Evolutionary conservation across 441 rosid species (phyloP), one percentile per base, ranked within the genome.

Genomic region (Dalechampia spathulata): DNA sequence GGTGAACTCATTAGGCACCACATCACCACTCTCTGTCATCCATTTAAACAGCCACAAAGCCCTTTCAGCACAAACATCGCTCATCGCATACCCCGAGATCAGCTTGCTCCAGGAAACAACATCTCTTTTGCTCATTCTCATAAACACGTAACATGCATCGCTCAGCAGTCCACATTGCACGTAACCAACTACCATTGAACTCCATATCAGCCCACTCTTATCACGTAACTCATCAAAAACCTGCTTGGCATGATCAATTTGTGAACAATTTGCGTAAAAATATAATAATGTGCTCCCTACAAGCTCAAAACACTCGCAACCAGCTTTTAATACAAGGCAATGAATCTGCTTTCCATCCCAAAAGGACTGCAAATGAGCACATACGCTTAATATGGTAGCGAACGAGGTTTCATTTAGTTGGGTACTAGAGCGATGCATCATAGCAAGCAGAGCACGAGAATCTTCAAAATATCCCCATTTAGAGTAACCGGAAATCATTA

Each of bases 1-100:
- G 11, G 81, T 79, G 52, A 69, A 79, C 63, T 77, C 88, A 57
- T 79, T 75, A 9, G 83, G 88, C 32, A 19, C 57, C 44, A 58
- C 78, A 47, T 73, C 79, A 39, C 65, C 62, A 37, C 56, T 52
- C 52, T 39, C 59, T 57, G 73, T 72, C 68, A 72, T 77, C 78
- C 52, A 49, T 52, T 25, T 21, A 60, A 82, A 82, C 76, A 79
- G 57, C 32, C 65, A 62, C 66, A 79, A 36, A 48, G 83, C 88
- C 68, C 51, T 77, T 65, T 70, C 55, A 44, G 66, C 63, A 27
- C 63, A 60, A 42, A 54, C 54, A 26, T 67, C 74, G 14, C 52
- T 63, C 75, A 57, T 82, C 7, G 70, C 72, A 66, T 54, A 75
- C 53, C 79, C 81, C 0, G 79, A 79, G 49, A 82, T 73, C 63